phyloP scores from a whole-genome alignment of 1,284 basidiomycete genomes.

The Neonothopanus nambi region DNA sequence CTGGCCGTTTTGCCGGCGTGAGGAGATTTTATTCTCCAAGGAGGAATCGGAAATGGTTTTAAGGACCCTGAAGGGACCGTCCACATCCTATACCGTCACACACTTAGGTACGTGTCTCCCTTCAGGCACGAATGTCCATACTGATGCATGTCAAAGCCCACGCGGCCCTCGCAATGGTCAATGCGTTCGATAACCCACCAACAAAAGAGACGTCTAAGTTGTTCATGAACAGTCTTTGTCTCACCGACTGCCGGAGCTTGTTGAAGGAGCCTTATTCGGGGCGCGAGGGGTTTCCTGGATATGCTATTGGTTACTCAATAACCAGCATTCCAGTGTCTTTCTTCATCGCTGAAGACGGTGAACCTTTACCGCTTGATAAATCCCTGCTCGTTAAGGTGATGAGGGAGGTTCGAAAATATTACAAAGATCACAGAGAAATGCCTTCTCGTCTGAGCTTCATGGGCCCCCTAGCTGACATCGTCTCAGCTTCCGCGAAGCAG shows the following conservation, averaged over 20 bases:
- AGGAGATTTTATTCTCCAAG: conserved; percentile 11
- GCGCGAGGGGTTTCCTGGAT: conserved; percentile 14
- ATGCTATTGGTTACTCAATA: conserved; percentile 13
- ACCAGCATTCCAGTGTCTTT: conserved; percentile 14
- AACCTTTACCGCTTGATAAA: conserved; percentile 8
- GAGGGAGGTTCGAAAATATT: conserved; percentile 5
- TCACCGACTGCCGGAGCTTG: too few species aligned
- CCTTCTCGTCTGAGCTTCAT: conserved; percentile 14
- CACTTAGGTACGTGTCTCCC: not conserved
- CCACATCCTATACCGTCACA: not conserved
- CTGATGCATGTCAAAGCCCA: conserved; percentile 11
- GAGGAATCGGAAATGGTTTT: conserved; percentile 15
- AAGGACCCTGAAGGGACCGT: conserved; percentile 7
- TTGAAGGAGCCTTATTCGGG: conserved; percentile 13
- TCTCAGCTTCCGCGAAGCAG: not conserved
- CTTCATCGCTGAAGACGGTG: conserved; percentile 12
- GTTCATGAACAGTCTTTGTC: conserved; percentile 15
- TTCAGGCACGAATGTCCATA: not conserved
- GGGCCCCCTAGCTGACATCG: conserved; percentile 11
- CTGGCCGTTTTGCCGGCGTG: conserved; percentile 5
- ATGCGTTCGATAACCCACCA: conserved; percentile 16
- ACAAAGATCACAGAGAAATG: conserved; percentile 6
- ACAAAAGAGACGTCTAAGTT: not conserved
- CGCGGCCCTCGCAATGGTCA: conserved; percentile 19
- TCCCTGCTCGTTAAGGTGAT: conserved; percentile 5